Evolutionary conservation across 495 filamentous ascomycete species (phyloP).

Genomic region (Penicillium riverlandense): DNA sequence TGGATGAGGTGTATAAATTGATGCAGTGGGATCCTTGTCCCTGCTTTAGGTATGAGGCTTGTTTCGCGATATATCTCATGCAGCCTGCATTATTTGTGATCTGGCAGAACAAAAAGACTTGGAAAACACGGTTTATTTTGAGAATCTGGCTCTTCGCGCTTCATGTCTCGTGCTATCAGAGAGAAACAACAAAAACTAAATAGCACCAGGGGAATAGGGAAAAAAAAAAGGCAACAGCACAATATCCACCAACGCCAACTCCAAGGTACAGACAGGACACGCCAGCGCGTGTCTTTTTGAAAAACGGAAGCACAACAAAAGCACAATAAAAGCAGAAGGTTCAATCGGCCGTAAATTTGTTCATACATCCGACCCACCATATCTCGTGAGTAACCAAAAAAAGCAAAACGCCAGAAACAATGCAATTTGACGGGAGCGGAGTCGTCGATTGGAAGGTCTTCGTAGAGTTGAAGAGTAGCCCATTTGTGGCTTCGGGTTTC

Average conservation of each 20-base stretch:
- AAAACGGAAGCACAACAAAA: constrained; percentile 2
- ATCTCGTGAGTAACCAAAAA: constrained; percentile 26
- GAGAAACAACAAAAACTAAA: constrained; percentile 12
- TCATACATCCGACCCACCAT: constrained; percentile 42
- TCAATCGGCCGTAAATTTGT: constrained; percentile 30
- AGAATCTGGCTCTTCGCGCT: constrained; percentile 27
- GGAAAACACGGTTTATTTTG: background rate
- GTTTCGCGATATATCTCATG: too few species aligned
- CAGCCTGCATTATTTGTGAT: background rate
- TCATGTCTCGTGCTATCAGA: constrained; percentile 17
- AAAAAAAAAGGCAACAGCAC: constrained; percentile 9
- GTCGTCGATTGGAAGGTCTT: constrained; percentile 1
- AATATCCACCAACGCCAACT: constrained; percentile 23
- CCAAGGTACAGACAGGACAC: constrained; percentile 37
- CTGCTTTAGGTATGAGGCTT: too few species aligned
- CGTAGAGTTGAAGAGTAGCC: too few species aligned
- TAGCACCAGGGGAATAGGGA: constrained; percentile 2
- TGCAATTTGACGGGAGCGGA: constrained; percentile 16
- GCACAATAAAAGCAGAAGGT: constrained; percentile 10
- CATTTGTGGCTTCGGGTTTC: too few species aligned
- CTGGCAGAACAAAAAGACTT: constrained; percentile 9
- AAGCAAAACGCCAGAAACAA: constrained; percentile 32
- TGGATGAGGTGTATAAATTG: too few species aligned
- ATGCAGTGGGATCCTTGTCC: too few species aligned
- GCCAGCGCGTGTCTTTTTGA: too few species aligned